Evolutionary conservation across 164 flowering plant genomes (phyloP), one percentile per base, ranked within the genome.

Genomic region (Protea cynaroides): DNA sequence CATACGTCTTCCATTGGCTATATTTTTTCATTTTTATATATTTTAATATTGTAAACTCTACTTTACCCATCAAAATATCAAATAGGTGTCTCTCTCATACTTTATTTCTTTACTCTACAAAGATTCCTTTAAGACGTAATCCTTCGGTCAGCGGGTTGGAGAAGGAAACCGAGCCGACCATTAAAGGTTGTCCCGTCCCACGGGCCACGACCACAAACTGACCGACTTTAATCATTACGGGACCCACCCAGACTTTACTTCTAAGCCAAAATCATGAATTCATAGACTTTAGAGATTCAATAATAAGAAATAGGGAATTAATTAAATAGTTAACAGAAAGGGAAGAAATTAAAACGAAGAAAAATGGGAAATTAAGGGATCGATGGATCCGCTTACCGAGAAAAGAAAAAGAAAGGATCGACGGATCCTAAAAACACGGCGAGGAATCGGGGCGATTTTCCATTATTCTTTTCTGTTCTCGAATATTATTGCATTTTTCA

Each of bases 231-330:
- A 79, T 79, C 73, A 79, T 79, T 74, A 66, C 63, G 38, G 78
- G 78, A 50, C 80, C 80, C 83, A 66, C 69, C 37, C 44, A 75
- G 75, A 66, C 86, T 80, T 83, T 81, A 60, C 65, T 79, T 75
- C 43, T 72, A 83, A 81, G 83, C 82, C 78, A 77, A 69, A 77
- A 81, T 83, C 81, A 80, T 78, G 49, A 65, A 52, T 25, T 61
- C 73, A 17, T 69, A 72, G 78, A 78, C 72, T 69, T 65, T 56
- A 53, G 14, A 12, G 4, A 3, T 4, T 40, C 1, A 40, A 8
- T 8, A 40, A 40, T 4, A 12, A 40, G 14, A 40, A 40, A 37
- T 37, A 37, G 40, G 40, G 9, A 37, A n/a, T n/a, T n/a, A n/a
- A n/a, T n/a, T 37, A 37, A 37, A 4, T 9, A 4, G 4, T 37